phyloP scores from a whole-genome alignment of 106 monocot species.

The Dendrobium officinale region DNA sequence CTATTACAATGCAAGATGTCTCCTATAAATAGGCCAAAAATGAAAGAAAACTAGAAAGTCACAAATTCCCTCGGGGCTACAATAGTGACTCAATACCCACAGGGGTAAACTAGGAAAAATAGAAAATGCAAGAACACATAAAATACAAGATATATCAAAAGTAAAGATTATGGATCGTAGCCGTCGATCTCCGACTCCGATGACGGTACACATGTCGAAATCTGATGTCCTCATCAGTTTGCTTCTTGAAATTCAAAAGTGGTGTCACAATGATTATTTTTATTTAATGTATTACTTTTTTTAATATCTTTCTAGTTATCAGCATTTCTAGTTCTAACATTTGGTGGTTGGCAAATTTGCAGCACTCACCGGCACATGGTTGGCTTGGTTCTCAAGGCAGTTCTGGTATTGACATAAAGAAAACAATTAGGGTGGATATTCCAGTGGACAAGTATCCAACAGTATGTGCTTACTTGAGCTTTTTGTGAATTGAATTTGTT shows the following conservation, averaged over 20 bases:
- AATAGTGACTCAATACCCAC: too few relatives aligned
- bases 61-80: too few relatives aligned
- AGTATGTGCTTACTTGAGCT: conserved; percentile 22
- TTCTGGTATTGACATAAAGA: conserved; percentile 53
- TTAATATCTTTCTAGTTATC: not conserved
- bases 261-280: not conserved
- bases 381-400: conserved; percentile 58
- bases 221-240: not conserved
- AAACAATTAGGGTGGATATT: conserved; percentile 74
- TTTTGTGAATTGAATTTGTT: not conserved
- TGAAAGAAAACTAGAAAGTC: too few relatives aligned
- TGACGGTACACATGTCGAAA: too few relatives aligned
- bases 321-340: not conserved
- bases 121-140: too few relatives aligned
- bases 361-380: conserved; percentile 38
- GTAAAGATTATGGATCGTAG: too few relatives aligned
- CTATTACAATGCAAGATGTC: too few relatives aligned
- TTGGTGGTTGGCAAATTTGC: conserved; percentile 10
- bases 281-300: not conserved
- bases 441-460: conserved; percentile 65
- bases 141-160: too few relatives aligned
- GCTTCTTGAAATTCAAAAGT: not conserved
- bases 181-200: too few relatives aligned
- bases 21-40: too few relatives aligned
- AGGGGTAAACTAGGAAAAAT: too few relatives aligned